Evolutionary conservation across 441 rosid genomes (phyloP), one percentile per base, ranked within the genome.

Genomic region (Populus hybrid): DNA sequence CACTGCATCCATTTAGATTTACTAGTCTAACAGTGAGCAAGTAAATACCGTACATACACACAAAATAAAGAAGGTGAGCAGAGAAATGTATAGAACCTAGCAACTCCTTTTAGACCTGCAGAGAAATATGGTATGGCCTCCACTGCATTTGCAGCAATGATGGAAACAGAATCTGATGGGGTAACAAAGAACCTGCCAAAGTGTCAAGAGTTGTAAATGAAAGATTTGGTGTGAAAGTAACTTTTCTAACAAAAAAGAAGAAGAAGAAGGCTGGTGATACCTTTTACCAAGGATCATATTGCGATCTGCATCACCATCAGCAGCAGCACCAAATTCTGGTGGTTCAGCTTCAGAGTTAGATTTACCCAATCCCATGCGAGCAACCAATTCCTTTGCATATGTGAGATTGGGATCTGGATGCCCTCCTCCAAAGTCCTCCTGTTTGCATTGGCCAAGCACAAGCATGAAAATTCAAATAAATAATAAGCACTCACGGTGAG

Each of bases 251-350:
- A 38, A 34, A 38, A 71, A 67, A 54, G 34, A 32, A 32, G 34
- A 74, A 6, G 8, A 72, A 73, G 12, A 24, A 71, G 40, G 66
- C 46, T 4, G 63, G 9, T 3, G 30, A 74, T 86, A 96, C 98
- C 97, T 95, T 91, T 93, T 97, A 59, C 99, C 99, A 11, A 97
- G 99, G 84, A 97, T 70, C 98, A 97, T 95, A 83, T 97, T 97
- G 80, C 99, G 97, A 84, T 97, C 99, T 42, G 98, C 99, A 88
- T 97, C 99, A 85, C 99, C 99, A 89, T 97, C 99, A 88, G 98
- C 91, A 82, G 99, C 99, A n/a, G 99, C 98, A 70, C 99, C 98
- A 86, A 96, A 94, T 76, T 96, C 99, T 70, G 99, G 99, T 20
- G 93, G 90, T 80, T 90, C 93, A 76, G 63, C 88, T 69, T 63